phyloP scores from a whole-genome alignment of 2,329 filamentous ascomycete genomes.

The Diaporthe destruens region DNA sequence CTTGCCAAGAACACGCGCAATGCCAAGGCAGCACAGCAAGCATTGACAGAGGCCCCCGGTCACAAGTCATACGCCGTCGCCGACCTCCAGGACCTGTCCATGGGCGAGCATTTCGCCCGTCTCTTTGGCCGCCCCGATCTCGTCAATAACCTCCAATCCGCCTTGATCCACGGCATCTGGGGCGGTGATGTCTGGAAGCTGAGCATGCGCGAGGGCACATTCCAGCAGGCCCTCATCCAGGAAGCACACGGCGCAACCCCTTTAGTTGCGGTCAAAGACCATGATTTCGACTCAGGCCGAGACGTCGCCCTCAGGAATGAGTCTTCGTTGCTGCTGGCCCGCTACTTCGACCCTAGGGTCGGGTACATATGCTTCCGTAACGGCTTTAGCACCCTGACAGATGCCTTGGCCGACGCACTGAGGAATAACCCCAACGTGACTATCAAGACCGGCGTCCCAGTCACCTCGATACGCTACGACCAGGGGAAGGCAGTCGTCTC shows the following conservation, averaged over 20 bases:
- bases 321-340: slow-evolving; percentile 46
- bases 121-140: slow-evolving; percentile 64
- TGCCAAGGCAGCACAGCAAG: not conserved
- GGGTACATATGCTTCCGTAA: slow-evolving; percentile 62
- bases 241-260: slow-evolving; percentile 38
- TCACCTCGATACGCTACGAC: slow-evolving; percentile 61
- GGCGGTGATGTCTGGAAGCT: slow-evolving; percentile 88
- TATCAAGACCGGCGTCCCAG: slow-evolving; percentile 63
- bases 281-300: slow-evolving; percentile 32
- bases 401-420: slow-evolving; percentile 66
- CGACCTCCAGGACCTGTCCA: slow-evolving; percentile 72
- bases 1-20: slow-evolving; percentile 1
- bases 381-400: slow-evolving; percentile 74
- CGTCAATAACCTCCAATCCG: slow-evolving; percentile 81
- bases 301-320: slow-evolving; percentile 42
- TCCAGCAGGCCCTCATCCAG: slow-evolving; percentile 64
- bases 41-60: slow-evolving; percentile 36
- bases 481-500: slow-evolving; percentile 58
- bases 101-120: slow-evolving; percentile 74
- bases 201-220: slow-evolving; percentile 75
- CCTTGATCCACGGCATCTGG: slow-evolving; percentile 87
- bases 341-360: not conserved
- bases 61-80: slow-evolving; percentile 16
- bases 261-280: slow-evolving; percentile 37
- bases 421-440: slow-evolving; percentile 68